These are phyloP conservation scores for Aspergillus sp. DNA, from an alignment of 2,329 filamentous ascomycete genomes.

Conservation along the genomic window DNA sequence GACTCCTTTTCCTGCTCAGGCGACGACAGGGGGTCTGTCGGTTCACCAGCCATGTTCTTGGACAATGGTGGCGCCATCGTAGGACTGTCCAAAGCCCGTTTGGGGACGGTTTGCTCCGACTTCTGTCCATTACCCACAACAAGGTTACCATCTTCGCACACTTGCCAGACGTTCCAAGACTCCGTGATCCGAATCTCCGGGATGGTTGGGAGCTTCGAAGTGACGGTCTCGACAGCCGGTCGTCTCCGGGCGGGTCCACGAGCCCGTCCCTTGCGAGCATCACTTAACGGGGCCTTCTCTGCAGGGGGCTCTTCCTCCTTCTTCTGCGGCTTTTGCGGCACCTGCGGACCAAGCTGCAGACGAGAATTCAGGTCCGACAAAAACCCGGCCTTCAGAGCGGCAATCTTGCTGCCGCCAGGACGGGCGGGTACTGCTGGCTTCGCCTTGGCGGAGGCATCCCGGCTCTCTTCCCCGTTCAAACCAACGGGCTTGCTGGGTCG, in stretches of 20 bases:
- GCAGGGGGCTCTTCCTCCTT: constrained; percentile 60
- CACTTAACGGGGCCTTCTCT: constrained; percentile 76
- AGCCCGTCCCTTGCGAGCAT: constrained; percentile 87
- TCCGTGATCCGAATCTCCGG: constrained; percentile 39
- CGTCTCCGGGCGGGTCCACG: constrained; percentile 80
- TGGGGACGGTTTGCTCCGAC: constrained; percentile 12
- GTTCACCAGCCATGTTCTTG: constrained; percentile 35
- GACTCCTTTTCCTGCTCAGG: constrained; percentile 6
- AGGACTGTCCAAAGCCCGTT: constrained; percentile 8
- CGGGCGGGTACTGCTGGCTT: constrained; percentile 82
- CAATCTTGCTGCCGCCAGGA: constrained; percentile 81
- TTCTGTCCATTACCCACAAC: constrained; percentile 25
- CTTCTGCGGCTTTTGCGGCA: constrained; percentile 68
- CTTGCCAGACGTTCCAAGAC: constrained; percentile 42
- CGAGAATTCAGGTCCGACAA: constrained; percentile 91
- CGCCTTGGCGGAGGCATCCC: constrained; percentile 52
- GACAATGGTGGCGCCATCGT: constrained; percentile 30
- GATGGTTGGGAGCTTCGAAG: constrained; percentile 30
- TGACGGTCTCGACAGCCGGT: constrained; percentile 60
- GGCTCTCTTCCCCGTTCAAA: constrained; percentile 30
- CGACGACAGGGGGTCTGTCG: constrained; percentile 28
- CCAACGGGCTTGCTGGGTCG: constrained; percentile 58
- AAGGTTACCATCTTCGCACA: constrained; percentile 34
- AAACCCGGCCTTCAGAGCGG: constrained; percentile 85
- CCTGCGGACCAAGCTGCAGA: constrained; percentile 80